phyloP scores from a whole-genome alignment of 2,329 filamentous ascomycete genomes.

The Ceratocystis ficicola region DNA sequence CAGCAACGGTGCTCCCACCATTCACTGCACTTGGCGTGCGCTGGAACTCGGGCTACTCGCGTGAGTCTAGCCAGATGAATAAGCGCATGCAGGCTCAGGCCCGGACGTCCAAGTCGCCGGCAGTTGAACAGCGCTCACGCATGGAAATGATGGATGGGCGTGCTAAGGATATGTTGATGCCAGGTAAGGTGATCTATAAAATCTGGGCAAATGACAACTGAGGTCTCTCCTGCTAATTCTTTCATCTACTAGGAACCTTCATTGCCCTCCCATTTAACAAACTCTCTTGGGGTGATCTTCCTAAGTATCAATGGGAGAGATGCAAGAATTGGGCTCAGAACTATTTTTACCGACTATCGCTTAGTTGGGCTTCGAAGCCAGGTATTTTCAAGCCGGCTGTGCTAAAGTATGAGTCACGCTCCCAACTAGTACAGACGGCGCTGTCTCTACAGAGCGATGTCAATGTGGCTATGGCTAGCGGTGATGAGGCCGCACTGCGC shows the following conservation, averaged over 20 bases:
- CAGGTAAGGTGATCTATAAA: conserved; percentile 9
- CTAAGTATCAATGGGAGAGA: conserved; percentile 32
- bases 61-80: background rate
- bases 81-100: conserved; percentile 18
- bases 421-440: conserved; percentile 40
- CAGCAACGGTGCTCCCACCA: background rate
- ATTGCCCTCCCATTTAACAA: conserved; percentile 31
- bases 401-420: conserved; percentile 34
- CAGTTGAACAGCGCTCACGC: conserved; percentile 8
- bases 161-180: conserved; percentile 20
- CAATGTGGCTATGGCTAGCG: conserved; percentile 48
- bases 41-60: background rate
- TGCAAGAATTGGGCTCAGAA: conserved; percentile 31
- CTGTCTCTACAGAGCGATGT: conserved; percentile 49
- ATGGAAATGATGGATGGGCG: conserved; percentile 9
- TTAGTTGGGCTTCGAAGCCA: conserved; percentile 38
- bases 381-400: conserved; percentile 32
- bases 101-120: conserved; percentile 14
- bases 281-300: conserved; percentile 28
- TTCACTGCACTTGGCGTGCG: background rate
- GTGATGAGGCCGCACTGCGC: conserved; percentile 41
- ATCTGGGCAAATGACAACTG: background rate
- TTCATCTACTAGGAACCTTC: conserved; percentile 35
- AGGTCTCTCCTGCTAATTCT: background rate
- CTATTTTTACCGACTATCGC: conserved; percentile 29